Base-by-base conservation (phyloP, 1,284 basidiomycete species). In the Pyrrhoderma lamaoense region DNA sequence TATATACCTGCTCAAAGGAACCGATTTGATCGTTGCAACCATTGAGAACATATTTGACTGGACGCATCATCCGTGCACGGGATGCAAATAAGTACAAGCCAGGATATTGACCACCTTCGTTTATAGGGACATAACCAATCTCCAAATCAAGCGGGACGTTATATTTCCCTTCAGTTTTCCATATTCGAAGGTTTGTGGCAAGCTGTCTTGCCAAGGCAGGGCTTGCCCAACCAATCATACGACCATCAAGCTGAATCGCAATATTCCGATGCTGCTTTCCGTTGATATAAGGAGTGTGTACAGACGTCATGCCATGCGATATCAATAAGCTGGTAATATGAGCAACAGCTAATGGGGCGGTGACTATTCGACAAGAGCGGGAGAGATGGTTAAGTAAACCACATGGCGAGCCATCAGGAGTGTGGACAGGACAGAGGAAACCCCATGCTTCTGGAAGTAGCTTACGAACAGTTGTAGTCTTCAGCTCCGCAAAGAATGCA, bases 401-500 rank as follows among this genome's bases (percentile, higher is more conserved):
- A 68, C 96, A 99, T 8, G 96, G 96, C 21, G 93, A 82, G 59
- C 96, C 96, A 74, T 99, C 96, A 23, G 96, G 96, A 2, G 96
- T 99, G 66, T 99, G 96, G 7, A 99, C 96, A 14, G 96, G 96
- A 63, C 96, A 99, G 8, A 99, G 72, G 76, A 99, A 99, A 51
- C 89, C 95, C 96, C 96, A 99, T 35, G 96, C 91, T 71, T 99
- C 96, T 11, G 96, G 96, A 18, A 99, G 74, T 55, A 99, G 73
- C 69, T 99, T 99, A 62, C 96, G 88, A 45, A 99, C 96, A 19
- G 93, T 87, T 0, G 96, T 99, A 0, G 96, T 99, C 75, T 99
- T 99, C 56, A 99, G 80, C 67, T 99, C 94, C 19, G 95, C 93
- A 65, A 99, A 99, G 81, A 99, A 99, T 40, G 96, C 93, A 69